Conservation (phyloP, 1,284 basidiomycete species). For the Leccinum pachyderme region DNA sequence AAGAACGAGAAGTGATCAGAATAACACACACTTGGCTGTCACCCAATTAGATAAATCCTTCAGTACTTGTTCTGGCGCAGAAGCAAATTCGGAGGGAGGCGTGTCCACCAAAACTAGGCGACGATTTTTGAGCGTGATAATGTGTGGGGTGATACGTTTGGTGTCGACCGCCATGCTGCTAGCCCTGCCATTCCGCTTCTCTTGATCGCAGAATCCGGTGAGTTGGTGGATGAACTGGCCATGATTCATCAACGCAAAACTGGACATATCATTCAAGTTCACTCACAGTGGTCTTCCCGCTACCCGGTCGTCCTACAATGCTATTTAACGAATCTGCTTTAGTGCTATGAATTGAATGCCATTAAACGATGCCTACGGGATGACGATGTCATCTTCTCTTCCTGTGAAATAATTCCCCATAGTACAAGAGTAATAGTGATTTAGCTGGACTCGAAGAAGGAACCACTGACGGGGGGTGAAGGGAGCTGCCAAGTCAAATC, state of each 20-base stretch:
- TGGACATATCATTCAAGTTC: neutral
- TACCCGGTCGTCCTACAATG: constrained; percentile 9
- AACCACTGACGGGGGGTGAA: neutral
- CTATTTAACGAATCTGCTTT: constrained; percentile 1
- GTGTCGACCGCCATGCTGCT: neutral
- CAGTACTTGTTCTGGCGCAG: neutral
- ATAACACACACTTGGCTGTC: neutral
- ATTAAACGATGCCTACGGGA: neutral
- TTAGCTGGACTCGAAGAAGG: too few relatives aligned
- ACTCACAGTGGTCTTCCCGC: constrained; percentile 12
- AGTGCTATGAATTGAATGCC: neutral
- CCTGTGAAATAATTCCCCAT: neutral
- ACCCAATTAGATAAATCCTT: neutral
- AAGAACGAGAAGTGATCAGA: neutral
- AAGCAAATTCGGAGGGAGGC: neutral
- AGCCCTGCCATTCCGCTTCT: neutral
- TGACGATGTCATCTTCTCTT: neutral
- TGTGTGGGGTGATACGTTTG: neutral
- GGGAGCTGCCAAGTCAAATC: too few relatives aligned
- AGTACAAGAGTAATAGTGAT: neutral
- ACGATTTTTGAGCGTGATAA: neutral
- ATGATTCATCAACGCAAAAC: neutral
- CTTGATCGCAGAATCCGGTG: neutral
- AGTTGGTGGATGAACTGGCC: constrained; percentile 8
- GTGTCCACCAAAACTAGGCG: constrained; percentile 7